Base-by-base conservation (phyloP, 371 early-diverging fungal genomes). In the Mucor piriformis region DNA sequence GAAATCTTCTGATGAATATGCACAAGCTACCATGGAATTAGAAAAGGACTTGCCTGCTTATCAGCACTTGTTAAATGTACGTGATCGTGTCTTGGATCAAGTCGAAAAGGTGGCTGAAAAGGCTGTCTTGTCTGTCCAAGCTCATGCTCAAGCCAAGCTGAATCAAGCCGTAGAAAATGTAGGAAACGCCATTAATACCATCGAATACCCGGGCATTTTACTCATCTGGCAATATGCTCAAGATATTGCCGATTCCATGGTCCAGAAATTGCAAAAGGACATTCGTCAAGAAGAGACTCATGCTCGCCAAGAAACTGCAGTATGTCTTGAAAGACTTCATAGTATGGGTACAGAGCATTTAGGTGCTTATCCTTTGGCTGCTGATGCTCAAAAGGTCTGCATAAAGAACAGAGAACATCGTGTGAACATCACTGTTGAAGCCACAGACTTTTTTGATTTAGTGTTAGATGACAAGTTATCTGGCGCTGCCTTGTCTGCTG, bases 201-300 rank as follows among this genome's bases (percentile, higher is more conserved):
- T 93, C 16, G 86, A 89, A 56, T 96, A 90, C 75, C 83, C 86
- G 16, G 95, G 97, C 21, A 64, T 94, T 50, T 64, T 92, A 21
- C 83, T 89, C 54, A 82, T 89, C 51, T 93, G 92, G 92, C 83
- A 87, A 59, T 96, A 95, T 69, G 93, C 95, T 15, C 84, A 88
- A 47, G 88, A 88, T 60, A 74, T 93, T 55, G 82, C 83, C 48
- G 83, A 86, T 53, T 76, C 86, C 49, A 87, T 90, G 83, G 81
- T 85, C 6, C 83, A 86, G 27, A 67, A 77, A 11, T 67, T 90
- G 37, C 74, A 85, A 49, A 77, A 85, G 48, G 85, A 86, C 35
- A 83, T 89, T 20, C 69, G 76, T 24, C 78, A 77, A 68, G 85
- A 86, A 54, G 94, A 93, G 67, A 65, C 81, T 25, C 77, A 83